Conservation (phyloP, 2,329 filamentous ascomycete species). For the Monosporascus sp. region DNA sequence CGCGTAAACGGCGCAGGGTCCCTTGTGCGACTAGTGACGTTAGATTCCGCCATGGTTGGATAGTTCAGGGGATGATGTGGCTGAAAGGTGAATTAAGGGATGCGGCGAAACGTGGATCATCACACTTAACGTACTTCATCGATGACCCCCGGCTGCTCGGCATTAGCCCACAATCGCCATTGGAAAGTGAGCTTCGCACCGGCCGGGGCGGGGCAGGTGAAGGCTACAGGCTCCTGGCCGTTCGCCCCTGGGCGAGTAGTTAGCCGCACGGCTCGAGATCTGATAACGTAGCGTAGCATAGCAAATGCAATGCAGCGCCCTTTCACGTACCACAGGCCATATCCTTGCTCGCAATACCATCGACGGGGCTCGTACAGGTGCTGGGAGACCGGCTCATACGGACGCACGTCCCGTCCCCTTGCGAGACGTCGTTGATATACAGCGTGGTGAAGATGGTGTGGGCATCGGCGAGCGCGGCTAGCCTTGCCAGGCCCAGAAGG, state of each 20-base stretch:
- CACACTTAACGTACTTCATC: slow-evolving; percentile 33
- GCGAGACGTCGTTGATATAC: slow-evolving; percentile 55
- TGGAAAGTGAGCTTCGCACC: slow-evolving; percentile 60
- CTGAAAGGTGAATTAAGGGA: background rate
- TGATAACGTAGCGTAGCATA: too few species aligned
- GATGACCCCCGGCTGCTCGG: slow-evolving; percentile 48
- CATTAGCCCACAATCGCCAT: slow-evolving; percentile 58
- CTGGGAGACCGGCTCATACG: slow-evolving; percentile 54
- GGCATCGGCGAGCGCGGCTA: slow-evolving; percentile 36
- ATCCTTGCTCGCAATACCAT: slow-evolving; percentile 50
- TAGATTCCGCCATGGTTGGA: background rate
- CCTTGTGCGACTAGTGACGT: slow-evolving; percentile 42
- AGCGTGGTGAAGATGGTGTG: slow-evolving; percentile 63
- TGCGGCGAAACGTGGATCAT: background rate
- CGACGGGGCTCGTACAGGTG: slow-evolving; percentile 54
- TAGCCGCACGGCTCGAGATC: too few species aligned
- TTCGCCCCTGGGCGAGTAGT: slow-evolving; percentile 31
- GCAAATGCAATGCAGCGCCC: too few species aligned
- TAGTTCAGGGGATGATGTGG: background rate
- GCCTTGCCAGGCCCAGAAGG: slow-evolving; percentile 31
- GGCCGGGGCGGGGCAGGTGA: slow-evolving; percentile 43
- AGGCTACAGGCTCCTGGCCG: slow-evolving; percentile 40
- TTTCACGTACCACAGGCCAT: slow-evolving; percentile 64
- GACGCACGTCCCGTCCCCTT: slow-evolving; percentile 69
- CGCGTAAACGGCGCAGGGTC: slow-evolving; percentile 69